Base-by-base conservation (phyloP, 495 filamentous ascomycete species). In the Penicillium argentinense region DNA sequence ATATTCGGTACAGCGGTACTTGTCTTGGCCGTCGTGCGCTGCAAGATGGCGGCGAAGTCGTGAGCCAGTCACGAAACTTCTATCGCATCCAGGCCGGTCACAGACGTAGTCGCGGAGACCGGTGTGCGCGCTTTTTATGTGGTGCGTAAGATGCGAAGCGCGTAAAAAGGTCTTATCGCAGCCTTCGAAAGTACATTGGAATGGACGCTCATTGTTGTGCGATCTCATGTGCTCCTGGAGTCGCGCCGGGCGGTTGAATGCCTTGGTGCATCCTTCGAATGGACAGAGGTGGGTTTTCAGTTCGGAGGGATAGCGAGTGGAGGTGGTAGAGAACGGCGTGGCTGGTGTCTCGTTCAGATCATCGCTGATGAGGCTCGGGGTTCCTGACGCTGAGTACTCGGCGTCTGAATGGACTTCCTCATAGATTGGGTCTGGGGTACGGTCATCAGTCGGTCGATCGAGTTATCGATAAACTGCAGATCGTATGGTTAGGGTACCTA, bases 121-220 rank as follows among this genome's bases (percentile, higher is more conserved):
- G 2, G 80, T 87, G 54, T 97, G 93, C 6, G 83, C 83, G 50
- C 83, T 84, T 60, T 91, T 89, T 56, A 91, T 66, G 62, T 98
- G 93, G 47, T 89, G 81, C 24, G 81, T 77, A 5, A 97, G 77
- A 67, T 96, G 89, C 50, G 89, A 88, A 33, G 84, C 75, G 25
- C 90, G 86, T 23, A 86, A 68, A 56, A 95, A 98, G 46, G 78
- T 76, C 68, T 96, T 96, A 53, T 78, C 80, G 62, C 93, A 98
- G 13, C 64, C 80, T 0, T 71, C 59, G 44, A 83, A 73, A 2
- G 77, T 68, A 60, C 93, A 98, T 19, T 71, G 63, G 60, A 82
- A 89, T 5, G 86, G 75, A 7, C 90, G 79, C 53, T 91, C 87
- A 51, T 88, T 86, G 30, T 81, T 89, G 62, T 96, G 91, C 3